phyloP scores from a whole-genome alignment of 75 land plant genomes.

The Cryptomeria japonica region DNA sequence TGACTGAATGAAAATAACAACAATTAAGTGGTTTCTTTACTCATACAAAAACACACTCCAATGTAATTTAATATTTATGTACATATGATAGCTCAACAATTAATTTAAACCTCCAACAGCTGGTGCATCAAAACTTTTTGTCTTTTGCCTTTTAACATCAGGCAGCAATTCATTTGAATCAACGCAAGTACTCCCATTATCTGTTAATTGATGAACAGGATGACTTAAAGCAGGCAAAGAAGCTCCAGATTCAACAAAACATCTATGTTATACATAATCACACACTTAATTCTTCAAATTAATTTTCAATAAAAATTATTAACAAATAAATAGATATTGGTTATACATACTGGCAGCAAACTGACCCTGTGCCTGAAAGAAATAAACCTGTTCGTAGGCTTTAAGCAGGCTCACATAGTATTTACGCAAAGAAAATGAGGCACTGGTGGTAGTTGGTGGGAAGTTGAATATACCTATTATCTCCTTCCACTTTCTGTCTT shows the following conservation, averaged over 20 bases:
- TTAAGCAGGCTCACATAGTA: constrained; percentile 71
- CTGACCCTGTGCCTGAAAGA: constrained; percentile 57
- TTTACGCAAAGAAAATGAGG: constrained; percentile 82
- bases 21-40: not conserved
- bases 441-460: constrained; percentile 88
- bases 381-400: constrained; percentile 82
- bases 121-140: not conserved
- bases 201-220: constrained; percentile 12
- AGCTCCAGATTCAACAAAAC: constrained; percentile 19
- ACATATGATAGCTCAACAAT: not conserved
- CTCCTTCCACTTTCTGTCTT: constrained; percentile 89
- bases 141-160: constrained; percentile 16
- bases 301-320: not conserved
- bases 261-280: not conserved
- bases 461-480: constrained; percentile 64
- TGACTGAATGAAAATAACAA: too few species aligned
- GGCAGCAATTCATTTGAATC: constrained; percentile 15
- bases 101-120: constrained; percentile 16
- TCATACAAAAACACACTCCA: not conserved
- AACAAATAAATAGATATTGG: not conserved
- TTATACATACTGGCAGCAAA: constrained; percentile 45
- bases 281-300: not conserved
- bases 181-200: constrained; percentile 8
- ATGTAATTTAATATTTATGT: not conserved
- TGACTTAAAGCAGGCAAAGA: constrained; percentile 20